Base-by-base conservation (phyloP, 371 early-diverging fungal genomes). In the Mortierella sp. region DNA sequence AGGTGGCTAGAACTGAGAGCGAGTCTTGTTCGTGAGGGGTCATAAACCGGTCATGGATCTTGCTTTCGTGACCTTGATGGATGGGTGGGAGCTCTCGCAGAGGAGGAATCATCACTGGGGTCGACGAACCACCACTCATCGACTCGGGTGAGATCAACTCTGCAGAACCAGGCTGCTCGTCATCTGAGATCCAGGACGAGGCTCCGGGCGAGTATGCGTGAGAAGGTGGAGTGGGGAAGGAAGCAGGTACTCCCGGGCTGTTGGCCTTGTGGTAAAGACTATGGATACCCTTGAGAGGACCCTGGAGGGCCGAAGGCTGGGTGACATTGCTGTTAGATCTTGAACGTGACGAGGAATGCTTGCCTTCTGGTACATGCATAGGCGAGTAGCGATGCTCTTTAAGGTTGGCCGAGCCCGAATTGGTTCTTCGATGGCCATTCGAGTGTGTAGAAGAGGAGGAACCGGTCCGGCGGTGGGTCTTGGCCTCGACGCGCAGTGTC, bases 361-460 rank as follows among this genome's bases (percentile, higher is more conserved):
- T 72, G 43, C 66, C 66, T 2, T 79, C 79, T 14, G 68, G 43
- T 44, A 59, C 56, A 25, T 72, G 73, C 43, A 79, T 79, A 14
- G 79, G 79, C 7, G 79, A 79, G 44, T 72, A 79, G 14, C 79
- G 79, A 48, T 79, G 79, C 15, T 79, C 79, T 57, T 69, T 79
- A 28, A 79, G 43, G 30, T 72, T 55, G 23, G 59, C 37, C 15
- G 77, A 76, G n/a, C 77, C 77, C 23, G 77, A 76, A 43, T 71
- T 68, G 47, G 72, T 68, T 2, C 77, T 72, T 9, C 77, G 72
- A 37, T 76, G 77, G 7, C 76, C 71, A 7, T 28, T 60, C 55
- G 69, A 68, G 23, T 71, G 62, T 7, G 61, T 45, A 1, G 77
- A 77, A 6, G 79, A 79, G 2, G 73, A 53, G 19, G 79, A 79